phyloP scores from a whole-genome alignment of 768 basidiomycete genomes.

The Leucosporidium yakuticum region DNA sequence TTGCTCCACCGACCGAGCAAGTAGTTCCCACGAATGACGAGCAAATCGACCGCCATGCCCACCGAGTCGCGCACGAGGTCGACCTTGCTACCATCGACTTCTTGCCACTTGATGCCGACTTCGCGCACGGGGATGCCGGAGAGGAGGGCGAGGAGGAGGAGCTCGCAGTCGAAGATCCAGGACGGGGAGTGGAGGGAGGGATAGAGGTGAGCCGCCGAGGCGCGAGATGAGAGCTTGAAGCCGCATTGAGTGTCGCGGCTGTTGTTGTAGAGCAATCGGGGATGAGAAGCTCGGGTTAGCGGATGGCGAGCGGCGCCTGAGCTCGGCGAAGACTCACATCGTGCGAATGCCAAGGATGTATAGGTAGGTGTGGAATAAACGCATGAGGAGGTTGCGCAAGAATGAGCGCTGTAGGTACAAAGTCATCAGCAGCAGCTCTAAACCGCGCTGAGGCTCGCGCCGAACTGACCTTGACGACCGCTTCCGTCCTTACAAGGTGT shows the following conservation, averaged over 20 bases:
- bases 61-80: conserved; percentile 72
- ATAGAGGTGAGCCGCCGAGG: conserved; percentile 74
- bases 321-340: background rate
- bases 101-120: conserved; percentile 86
- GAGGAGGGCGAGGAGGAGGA: conserved; percentile 63
- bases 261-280: conserved; percentile 38
- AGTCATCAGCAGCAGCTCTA: background rate
- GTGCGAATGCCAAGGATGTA: conserved; percentile 78
- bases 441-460: background rate
- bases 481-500: conserved; percentile 84
- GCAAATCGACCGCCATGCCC: conserved; percentile 80
- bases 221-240: conserved; percentile 88
- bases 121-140: conserved; percentile 71
- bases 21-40: conserved; percentile 77
- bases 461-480: conserved; percentile 72
- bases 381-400: conserved; percentile 87
- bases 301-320: background rate
- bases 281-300: background rate
- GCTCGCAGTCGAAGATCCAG: conserved; percentile 97
- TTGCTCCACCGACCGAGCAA: conserved; percentile 61
- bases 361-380: conserved; percentile 81
- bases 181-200: conserved; percentile 69
- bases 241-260: conserved; percentile 95
- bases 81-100: conserved; percentile 89
- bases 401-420: conserved; percentile 62